Evolutionary conservation across 805 yeast genomes (phyloP).

Genomic region (Yamadazyma ubonensis): DNA sequence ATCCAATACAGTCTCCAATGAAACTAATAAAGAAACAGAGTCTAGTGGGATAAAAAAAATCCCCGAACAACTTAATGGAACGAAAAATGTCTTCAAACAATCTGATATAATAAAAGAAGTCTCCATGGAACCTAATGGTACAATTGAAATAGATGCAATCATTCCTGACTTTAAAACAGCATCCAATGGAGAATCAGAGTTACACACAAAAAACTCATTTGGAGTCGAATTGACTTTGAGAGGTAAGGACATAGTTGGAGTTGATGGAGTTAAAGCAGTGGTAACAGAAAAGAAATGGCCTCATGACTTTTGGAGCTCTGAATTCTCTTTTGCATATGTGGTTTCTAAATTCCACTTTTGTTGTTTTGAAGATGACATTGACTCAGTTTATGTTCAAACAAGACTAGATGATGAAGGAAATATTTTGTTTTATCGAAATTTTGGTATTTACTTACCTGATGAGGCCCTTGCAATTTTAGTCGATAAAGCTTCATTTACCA

Average conservation of each 20-base stretch:
- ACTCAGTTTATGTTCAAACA: slow-evolving; percentile 3
- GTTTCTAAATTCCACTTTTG: slow-evolving; percentile 1
- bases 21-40: too few relatives aligned
- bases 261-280: not conserved
- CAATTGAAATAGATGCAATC: too few relatives aligned
- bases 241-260: not conserved
- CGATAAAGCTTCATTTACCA: slow-evolving; percentile 1
- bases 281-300: slow-evolving; percentile 1
- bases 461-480: not conserved
- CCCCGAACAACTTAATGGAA: too few relatives aligned
- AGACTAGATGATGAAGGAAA: slow-evolving; percentile 1
- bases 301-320: not conserved
- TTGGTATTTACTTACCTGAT: slow-evolving; percentile 2
- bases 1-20: too few relatives aligned
- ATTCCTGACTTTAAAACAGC: too few relatives aligned
- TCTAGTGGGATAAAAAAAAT: too few relatives aligned
- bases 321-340: not conserved
- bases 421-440: slow-evolving; percentile 3
- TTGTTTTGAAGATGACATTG: slow-evolving; percentile 4
- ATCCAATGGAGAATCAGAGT: not conserved
- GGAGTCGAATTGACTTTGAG: slow-evolving; percentile 1
- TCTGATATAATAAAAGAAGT: too few relatives aligned
- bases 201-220: not conserved
- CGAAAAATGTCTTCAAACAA: too few relatives aligned
- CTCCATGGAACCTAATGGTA: too few relatives aligned